Percentiles rank a stretch among this genome's conserved stretches.
Evolutionary conservation across 2,329 filamentous ascomycete genomes (phyloP).

Genomic region (Knoxdaviesia proteae): DNA sequence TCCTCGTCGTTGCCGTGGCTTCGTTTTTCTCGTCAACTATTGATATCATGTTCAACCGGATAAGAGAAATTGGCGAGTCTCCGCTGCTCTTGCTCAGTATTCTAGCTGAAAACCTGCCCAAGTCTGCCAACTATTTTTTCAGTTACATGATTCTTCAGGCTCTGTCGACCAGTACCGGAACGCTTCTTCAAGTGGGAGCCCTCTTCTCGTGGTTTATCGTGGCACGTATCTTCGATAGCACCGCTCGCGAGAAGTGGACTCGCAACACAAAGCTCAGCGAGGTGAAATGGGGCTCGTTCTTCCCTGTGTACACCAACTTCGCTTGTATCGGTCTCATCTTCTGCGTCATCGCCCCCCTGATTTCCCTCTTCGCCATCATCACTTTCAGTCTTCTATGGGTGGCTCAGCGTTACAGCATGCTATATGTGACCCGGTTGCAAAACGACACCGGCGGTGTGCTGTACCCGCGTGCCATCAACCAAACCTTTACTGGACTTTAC

Average conservation of each 20-base stretch:
- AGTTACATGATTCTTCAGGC: conserved; percentile 95
- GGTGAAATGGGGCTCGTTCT: conserved; percentile 82
- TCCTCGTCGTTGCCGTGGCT: conserved; percentile 77
- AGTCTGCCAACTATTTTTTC: conserved; percentile 90
- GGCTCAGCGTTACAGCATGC: conserved; percentile 87
- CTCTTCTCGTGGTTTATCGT: conserved; percentile 66
- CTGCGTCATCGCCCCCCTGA: conserved; percentile 70
- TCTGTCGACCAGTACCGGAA: conserved; percentile 74
- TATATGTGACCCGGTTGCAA: conserved; percentile 80
- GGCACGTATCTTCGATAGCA: conserved; percentile 64
- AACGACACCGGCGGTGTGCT: conserved; percentile 82
- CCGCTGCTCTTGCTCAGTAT: conserved; percentile 40
- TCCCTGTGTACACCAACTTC: conserved; percentile 91
- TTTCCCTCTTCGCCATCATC: conserved; percentile 80
- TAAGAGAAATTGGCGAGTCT: conserved; percentile 34
- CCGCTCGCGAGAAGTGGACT: conserved; percentile 61
- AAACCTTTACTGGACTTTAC: conserved; percentile 86
- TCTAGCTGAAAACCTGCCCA: conserved; percentile 62
- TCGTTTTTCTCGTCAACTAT: conserved; percentile 48
- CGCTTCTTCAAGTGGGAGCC: conserved; percentile 62
- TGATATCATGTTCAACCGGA: conserved; percentile 9
- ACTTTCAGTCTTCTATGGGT: conserved; percentile 86
- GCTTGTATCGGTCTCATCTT: conserved; percentile 85
- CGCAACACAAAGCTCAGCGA: conserved; percentile 60
- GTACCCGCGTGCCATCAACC: conserved; percentile 83